Evolutionary conservation across 176 grass and related monocot species (phyloP).

Genomic region (Neostapfia colusana): DNA sequence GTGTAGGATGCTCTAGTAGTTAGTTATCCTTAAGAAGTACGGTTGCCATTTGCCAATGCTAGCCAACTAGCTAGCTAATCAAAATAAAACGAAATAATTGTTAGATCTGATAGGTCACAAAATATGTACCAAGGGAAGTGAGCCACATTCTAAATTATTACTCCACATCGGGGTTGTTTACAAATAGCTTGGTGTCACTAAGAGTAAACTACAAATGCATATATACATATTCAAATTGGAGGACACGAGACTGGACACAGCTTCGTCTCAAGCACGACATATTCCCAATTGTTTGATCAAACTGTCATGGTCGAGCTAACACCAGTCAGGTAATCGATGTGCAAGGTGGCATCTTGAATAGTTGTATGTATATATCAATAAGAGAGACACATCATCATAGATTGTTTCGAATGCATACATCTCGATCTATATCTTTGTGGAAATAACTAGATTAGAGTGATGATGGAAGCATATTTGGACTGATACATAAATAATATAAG

Average conservation of each 20-base stretch:
- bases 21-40: slow-evolving; percentile 30
- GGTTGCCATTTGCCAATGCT: neutral
- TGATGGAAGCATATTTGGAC: no score
- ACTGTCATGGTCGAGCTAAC: slow-evolving; percentile 10
- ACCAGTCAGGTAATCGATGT: neutral
- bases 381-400: neutral
- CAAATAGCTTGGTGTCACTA: neutral
- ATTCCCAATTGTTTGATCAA: neutral
- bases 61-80: neutral
- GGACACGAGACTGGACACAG: neutral
- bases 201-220: slow-evolving; percentile 5
- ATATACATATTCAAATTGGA: neutral
- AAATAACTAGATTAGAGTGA: slow-evolving; percentile 10
- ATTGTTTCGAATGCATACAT: slow-evolving; percentile 3
- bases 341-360: neutral
- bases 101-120: slow-evolving; percentile 5
- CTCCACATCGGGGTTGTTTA: no score
- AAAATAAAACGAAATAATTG: slow-evolving; percentile 1
- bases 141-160: neutral
- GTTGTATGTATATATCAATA: no score
- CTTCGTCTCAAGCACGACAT: neutral
- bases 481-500: slow-evolving; percentile 15
- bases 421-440: neutral
- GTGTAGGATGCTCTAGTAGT: slow-evolving; percentile 25
- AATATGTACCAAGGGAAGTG: neutral